Base-by-base conservation (phyloP, 495 filamentous ascomycete genomes). In the Annulohypoxylon maeteangense region DNA sequence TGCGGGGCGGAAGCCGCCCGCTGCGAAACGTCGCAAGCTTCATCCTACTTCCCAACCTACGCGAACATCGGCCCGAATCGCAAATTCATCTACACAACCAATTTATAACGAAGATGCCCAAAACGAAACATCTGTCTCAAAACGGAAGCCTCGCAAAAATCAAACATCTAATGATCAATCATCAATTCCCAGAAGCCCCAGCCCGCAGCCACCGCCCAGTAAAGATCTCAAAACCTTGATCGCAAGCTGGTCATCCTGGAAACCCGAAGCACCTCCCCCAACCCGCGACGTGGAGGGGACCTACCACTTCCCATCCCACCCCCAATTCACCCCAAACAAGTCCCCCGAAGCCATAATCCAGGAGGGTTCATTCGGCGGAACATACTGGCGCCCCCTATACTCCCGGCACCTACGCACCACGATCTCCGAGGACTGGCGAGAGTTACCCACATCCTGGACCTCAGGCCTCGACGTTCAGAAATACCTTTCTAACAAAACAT, bases 321-420 rank as follows among this genome's bases (percentile, higher is more conserved):
- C 80, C 0, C 40, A 57, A 23, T 86, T 86, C 54, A 79, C 76
- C 5, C 84, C 84, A 7, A 86, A 86, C 42, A 84, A 84, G 59
- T 81, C 80, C 1, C 84, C 84, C 27, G 80, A 81, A 57, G 81
- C 80, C 44, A 82, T 85, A 64, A 74, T 85, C 11, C 76, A 79
- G 18, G 80, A 84, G 75, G 82, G 84, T 12, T 75, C 72, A 40
- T 85, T 85, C 59, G 84, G 83, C 18, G 84, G 83, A 4, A 78
- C 78, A 0, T 85, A 85, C 67, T 86, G 82, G 75, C 79, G 84
- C 0, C 80, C 82, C 0, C 72, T 84, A 0, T 73, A 76, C 25
- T 85, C 81, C 10, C 67, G 66, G 11, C 74, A 68, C 20, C 74
- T 85, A 1, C 76, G 78, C 14, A 78, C 72, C 20, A 81, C 79